Conservation (phyloP, 2,329 filamentous ascomycete genomes). For the Phialemoniopsis sp. region DNA sequence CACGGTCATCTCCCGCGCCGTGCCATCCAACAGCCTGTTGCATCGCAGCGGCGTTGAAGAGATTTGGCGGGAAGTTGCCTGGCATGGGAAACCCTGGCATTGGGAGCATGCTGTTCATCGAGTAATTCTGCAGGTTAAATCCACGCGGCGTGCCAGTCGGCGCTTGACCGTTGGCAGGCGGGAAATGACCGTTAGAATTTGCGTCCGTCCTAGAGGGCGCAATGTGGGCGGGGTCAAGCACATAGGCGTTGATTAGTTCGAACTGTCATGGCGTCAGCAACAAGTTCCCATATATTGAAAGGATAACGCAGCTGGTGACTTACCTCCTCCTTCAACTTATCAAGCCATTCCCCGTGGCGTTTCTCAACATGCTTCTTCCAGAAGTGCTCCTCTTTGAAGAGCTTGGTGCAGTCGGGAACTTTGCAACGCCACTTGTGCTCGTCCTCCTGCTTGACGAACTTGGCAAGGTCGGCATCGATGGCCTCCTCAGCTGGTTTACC, state of each 20-base stretch:
- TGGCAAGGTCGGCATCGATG: constrained; percentile 77
- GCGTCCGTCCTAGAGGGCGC: constrained; percentile 89
- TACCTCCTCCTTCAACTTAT: constrained; percentile 78
- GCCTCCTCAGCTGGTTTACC: constrained; percentile 84
- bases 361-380: constrained; percentile 99
- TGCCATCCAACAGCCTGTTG: too few species aligned
- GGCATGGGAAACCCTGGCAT: constrained; percentile 56
- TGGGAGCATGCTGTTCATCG: constrained; percentile 53
- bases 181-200: constrained; percentile 94
- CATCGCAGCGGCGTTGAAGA: too few species aligned
- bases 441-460: constrained; percentile 94
- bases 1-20: constrained; percentile 38
- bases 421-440: constrained; percentile 97
- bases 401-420: constrained; percentile 89
- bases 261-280: constrained; percentile 48
- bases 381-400: constrained; percentile 96
- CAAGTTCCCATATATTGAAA: background rate
- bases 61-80: constrained; percentile 36
- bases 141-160: constrained; percentile 83
- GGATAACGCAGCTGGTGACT: constrained; percentile 25
- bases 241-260: constrained; percentile 87
- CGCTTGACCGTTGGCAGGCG: constrained; percentile 69
- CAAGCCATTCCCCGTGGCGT: constrained; percentile 84
- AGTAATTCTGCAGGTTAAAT: constrained; percentile 78
- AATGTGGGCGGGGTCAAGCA: constrained; percentile 91